Evolutionary conservation across 768 basidiomycete genomes (phyloP).

Genomic region (Mycena vulgaris): DNA sequence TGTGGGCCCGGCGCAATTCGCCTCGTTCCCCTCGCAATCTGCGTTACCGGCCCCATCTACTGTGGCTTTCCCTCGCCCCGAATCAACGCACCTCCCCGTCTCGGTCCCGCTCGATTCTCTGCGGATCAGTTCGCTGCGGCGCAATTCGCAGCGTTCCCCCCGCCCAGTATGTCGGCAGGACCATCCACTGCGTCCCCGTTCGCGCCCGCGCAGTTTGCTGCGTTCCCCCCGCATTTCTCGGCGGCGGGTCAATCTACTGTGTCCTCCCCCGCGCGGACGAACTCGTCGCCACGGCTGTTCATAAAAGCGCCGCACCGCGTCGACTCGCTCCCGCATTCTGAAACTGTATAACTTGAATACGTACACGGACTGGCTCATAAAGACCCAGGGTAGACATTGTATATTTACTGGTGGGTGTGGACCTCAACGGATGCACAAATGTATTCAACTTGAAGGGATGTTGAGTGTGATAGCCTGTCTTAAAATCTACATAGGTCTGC

Average conservation of each 20-base stretch:
- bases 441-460: too few species aligned
- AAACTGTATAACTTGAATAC: not conserved
- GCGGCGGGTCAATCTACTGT: not conserved
- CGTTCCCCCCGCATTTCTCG: not conserved
- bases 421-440: too few species aligned
- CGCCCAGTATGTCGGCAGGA: too few species aligned
- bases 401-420: too few species aligned
- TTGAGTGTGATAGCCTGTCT: too few species aligned
- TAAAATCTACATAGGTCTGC: too few species aligned
- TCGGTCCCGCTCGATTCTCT: not conserved
- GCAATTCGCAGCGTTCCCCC: not conserved
- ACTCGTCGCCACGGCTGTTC: conserved; percentile 4
- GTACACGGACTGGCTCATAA: too few species aligned
- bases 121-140: not conserved
- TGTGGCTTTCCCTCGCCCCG: too few species aligned
- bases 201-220: not conserved
- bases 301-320: conserved; percentile 1
- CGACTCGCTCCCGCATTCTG: conserved; percentile 5
- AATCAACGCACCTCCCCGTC: too few species aligned
- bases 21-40: too few species aligned
- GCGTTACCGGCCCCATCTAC: too few species aligned
- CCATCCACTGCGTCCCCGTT: not conserved
- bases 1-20: not conserved
- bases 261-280: not conserved
- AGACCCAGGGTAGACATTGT: too few species aligned